Base-by-base conservation (phyloP, 305 asterid genomes). In the Caryopteris hybrid region DNA sequence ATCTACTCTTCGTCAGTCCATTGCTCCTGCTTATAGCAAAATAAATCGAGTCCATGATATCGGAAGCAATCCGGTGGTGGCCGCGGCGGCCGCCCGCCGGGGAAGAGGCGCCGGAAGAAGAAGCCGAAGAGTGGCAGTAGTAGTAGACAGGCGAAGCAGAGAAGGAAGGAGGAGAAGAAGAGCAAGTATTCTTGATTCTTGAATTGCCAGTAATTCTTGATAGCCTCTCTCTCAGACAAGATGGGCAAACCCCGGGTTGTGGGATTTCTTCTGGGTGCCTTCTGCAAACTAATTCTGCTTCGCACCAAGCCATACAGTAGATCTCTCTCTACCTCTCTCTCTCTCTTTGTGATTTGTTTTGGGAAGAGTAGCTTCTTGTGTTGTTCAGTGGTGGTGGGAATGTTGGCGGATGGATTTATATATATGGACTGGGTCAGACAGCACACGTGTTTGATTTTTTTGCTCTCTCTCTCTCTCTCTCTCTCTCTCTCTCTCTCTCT, bases 211-310 rank as follows among this genome's bases (percentile, higher is more conserved):
- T 58, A 2, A 88, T 69, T 61, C 51, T 74, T 2, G 80, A 68
- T 1, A 89, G 78, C 36, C 82, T 80, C 16, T 89, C 91, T 27
- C 85, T 59, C 6, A 89, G 65, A 43, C 94, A 89, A 39, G 86
- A 81, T 0, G 86, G 83, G 73, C 96, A 89, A 59, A 89, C 71
- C n/a, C 96, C 96, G 0, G 94, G 91, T 8, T 78, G 86, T 29
- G 89, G 91, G 48, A 18, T 74, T 79, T 85, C 76, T 10, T 80
- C 64, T 36, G 86, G 94, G 33, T 89, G 96, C 20, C 45, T 78
- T 63, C 63, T 69, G 86, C 96, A 89, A 18, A 83, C 51, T 3
- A 66, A 16, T 74, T 47, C 83, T 2, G 80, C 68, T 68, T 82
- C 87, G 0, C 68, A 78, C 80, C 83, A 79, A 7, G 67, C 88